Conservation (phyloP, 345 rosid genomes). For the Salix brachista region DNA sequence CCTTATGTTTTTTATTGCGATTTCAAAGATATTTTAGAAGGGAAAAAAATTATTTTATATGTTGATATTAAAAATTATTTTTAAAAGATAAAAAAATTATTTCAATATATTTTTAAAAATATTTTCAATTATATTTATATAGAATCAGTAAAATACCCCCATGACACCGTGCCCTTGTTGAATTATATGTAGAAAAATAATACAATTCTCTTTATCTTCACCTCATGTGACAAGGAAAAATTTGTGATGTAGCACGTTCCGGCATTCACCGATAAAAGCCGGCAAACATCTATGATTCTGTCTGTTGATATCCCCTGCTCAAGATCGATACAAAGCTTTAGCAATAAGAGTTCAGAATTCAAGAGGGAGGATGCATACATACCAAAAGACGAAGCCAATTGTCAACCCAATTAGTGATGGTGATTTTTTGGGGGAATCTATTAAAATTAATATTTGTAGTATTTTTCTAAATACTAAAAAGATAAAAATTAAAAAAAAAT, state of each 20-base stretch:
- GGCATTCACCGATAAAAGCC: slow-evolving; percentile 65
- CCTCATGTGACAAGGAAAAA: slow-evolving; percentile 83
- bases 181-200: background rate
- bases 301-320: slow-evolving; percentile 97
- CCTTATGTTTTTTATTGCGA: no score
- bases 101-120: no score
- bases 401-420: no score
- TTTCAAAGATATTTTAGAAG: no score
- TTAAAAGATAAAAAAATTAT: no score
- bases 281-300: slow-evolving; percentile 82
- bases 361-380: background rate
- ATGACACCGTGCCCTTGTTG: background rate
- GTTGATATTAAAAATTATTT: no score
- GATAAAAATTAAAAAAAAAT: no score
- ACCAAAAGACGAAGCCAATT: background rate
- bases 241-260: slow-evolving; percentile 75
- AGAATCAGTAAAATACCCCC: background rate
- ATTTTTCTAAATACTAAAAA: no score
- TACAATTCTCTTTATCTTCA: slow-evolving; percentile 14
- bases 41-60: no score
- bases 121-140: no score
- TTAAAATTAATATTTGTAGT: no score
- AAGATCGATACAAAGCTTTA: background rate
- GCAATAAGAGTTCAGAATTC: background rate
- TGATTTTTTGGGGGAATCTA: no score